A percentile compares a stretch with the other conserved stretches of the same genome.
These are phyloP conservation scores for Solanum peruvianum DNA, from an alignment of 257 asterid genomes.

Conservation along the genomic window DNA sequence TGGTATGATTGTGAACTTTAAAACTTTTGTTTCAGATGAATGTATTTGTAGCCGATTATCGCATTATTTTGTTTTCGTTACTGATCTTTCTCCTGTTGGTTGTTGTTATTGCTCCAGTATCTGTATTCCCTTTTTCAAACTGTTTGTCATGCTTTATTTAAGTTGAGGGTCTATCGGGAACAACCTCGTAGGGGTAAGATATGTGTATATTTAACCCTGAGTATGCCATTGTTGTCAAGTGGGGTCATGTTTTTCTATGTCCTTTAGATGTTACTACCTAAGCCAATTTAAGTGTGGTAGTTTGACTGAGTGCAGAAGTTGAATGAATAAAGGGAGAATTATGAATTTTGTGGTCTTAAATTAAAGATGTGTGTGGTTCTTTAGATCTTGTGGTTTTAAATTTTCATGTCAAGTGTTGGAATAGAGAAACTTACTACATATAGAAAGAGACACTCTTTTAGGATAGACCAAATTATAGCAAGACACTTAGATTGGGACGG, in stretches of 20 bases:
- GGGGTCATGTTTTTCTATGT: neutral
- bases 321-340: neutral
- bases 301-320: neutral
- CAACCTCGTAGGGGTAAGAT: neutral
- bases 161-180: neutral
- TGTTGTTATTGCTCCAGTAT: neutral
- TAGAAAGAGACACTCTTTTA: neutral
- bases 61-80: neutral
- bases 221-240: neutral
- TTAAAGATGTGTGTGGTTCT: neutral
- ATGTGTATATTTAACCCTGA: neutral
- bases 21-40: neutral
- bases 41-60: neutral
- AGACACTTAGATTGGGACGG: neutral
- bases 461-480: neutral
- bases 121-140: neutral
- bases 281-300: neutral
- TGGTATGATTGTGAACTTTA: constrained; percentile 32
- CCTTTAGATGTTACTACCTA: neutral
- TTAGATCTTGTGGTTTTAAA: neutral
- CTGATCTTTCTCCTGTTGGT: neutral
- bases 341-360: neutral
- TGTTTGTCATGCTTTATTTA: neutral
- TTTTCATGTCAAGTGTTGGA: neutral
- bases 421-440: neutral